Percentiles rank a stretch among this genome's conserved stretches.
Conservation (phyloP, 2,329 filamentous ascomycete species). For the Diaporthe citriasiana region DNA sequence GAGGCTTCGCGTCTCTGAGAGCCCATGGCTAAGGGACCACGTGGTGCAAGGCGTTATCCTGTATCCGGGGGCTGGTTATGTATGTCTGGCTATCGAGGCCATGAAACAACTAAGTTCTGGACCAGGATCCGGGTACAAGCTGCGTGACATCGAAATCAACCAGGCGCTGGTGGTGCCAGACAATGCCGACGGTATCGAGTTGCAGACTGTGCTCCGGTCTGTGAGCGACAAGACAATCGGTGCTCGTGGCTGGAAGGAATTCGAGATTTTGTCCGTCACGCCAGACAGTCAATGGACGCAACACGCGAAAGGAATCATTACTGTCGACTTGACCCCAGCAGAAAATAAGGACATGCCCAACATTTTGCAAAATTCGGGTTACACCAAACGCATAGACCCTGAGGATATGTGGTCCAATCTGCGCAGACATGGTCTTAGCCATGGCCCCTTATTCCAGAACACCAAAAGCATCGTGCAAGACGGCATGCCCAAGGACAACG, state of each 20-base stretch:
- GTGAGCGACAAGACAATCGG: neutral
- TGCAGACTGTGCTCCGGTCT: neutral
- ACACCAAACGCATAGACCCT: slow-evolving; percentile 38
- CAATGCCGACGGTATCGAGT: slow-evolving; percentile 8
- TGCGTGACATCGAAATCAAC: slow-evolving; percentile 15
- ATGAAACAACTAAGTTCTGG: neutral
- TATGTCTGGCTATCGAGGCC: slow-evolving; percentile 16
- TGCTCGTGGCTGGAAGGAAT: slow-evolving; percentile 11
- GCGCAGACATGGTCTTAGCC: slow-evolving; percentile 39
- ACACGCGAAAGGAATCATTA: slow-evolving; percentile 3
- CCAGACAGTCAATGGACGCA: neutral
- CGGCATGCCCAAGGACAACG: neutral
- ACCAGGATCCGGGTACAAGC: neutral
- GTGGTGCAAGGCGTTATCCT: neutral
- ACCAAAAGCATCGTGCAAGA: slow-evolving; percentile 13
- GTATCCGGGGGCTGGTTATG: neutral
- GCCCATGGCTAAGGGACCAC: slow-evolving; percentile 5
- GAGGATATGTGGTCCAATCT: slow-evolving; percentile 43
- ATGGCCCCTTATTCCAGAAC: slow-evolving; percentile 47
- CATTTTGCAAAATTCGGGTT: neutral
- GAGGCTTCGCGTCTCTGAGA: slow-evolving; percentile 45
- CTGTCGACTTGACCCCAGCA: neutral
- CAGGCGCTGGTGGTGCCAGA: slow-evolving; percentile 19
- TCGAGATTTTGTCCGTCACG: slow-evolving; percentile 1
- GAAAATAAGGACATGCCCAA: too few species aligned